Conservation (phyloP, 1,284 basidiomycete genomes). For the Puccinia horiana region DNA sequence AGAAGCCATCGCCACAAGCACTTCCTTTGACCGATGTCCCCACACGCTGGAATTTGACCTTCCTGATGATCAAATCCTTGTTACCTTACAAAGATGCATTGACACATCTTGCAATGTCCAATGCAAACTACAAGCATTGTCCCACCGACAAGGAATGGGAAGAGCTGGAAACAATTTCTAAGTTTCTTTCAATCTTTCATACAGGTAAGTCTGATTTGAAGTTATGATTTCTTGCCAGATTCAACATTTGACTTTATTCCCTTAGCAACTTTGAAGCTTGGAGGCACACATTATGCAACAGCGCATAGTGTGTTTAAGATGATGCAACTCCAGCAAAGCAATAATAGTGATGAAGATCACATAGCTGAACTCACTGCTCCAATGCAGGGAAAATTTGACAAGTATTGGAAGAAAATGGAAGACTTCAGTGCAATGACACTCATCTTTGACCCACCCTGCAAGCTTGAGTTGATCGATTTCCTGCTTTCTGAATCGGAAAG, state of each 20-base stretch:
- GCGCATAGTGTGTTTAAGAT: not conserved
- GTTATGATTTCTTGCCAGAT: too few relatives aligned
- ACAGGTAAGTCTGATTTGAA: not conserved
- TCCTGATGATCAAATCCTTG: not conserved
- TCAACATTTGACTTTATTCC: not conserved
- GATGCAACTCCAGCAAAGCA: too few relatives aligned
- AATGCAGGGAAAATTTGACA: too few relatives aligned
- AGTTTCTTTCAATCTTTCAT: not conserved
- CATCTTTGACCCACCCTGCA: conserved; percentile 3
- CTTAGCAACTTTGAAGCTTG: not conserved
- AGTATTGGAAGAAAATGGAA: too few relatives aligned
- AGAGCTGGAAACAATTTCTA: not conserved
- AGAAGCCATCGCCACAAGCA: not conserved
- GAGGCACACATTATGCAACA: not conserved
- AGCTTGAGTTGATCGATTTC: not conserved
- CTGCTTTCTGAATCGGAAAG: not conserved
- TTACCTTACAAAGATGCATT: not conserved
- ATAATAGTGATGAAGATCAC: not conserved
- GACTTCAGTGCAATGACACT: not conserved
- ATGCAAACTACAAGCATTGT: not conserved
- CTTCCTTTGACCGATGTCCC: not conserved
- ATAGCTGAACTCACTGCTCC: not conserved
- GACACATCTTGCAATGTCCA: not conserved
- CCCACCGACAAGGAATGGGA: not conserved
- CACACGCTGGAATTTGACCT: not conserved